Conservation (phyloP, 2,329 filamentous ascomycete species). For the Zymoseptoria tritici region DNA sequence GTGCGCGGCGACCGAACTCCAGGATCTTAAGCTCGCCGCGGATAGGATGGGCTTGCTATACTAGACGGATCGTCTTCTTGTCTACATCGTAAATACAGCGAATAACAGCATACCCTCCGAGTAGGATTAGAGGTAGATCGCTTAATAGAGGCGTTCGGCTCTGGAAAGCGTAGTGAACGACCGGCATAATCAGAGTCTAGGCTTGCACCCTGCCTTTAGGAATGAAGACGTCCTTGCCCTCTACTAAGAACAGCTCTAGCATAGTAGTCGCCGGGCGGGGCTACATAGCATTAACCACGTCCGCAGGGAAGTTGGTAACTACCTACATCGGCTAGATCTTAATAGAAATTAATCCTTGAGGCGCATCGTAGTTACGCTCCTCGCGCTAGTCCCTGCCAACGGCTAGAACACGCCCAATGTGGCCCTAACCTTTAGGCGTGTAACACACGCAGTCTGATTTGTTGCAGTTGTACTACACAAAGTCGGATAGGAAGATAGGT, state of each 20-base stretch:
- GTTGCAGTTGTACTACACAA: not conserved
- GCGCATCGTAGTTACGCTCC: not conserved
- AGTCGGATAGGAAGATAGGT: not conserved
- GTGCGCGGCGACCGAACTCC: not conserved
- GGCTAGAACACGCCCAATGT: not conserved
- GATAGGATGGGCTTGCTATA: not conserved
- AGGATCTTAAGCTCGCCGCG: conserved; percentile 1
- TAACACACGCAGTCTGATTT: not conserved
- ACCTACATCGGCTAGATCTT: not conserved
- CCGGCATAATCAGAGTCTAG: no score
- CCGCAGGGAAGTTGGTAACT: not conserved
- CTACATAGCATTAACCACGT: not conserved
- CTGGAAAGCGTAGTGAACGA: not conserved
- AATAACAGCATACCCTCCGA: not conserved
- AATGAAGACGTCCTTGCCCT: not conserved
- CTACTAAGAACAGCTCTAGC: not conserved
- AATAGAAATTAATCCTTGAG: not conserved
- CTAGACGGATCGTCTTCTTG: not conserved
- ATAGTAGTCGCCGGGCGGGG: not conserved
- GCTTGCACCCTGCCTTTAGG: not conserved
- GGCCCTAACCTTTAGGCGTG: not conserved
- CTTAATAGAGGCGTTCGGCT: not conserved
- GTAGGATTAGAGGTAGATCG: not conserved
- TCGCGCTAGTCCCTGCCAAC: not conserved
- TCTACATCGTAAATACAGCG: not conserved